phyloP scores from a whole-genome alignment of 495 filamentous ascomycete genomes.

The Aspergillus coremiiformis region DNA sequence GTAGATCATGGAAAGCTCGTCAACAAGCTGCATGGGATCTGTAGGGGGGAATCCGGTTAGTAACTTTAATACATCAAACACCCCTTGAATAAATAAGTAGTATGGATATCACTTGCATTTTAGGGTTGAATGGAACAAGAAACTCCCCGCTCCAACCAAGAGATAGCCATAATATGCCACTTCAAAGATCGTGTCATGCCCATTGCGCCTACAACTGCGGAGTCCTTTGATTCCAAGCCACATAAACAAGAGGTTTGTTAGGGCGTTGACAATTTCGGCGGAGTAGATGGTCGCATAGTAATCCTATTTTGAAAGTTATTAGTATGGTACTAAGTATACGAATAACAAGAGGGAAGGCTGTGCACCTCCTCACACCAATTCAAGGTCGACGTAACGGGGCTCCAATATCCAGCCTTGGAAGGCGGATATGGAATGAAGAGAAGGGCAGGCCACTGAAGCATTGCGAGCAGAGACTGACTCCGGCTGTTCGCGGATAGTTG shows the following conservation, averaged over 20 bases:
- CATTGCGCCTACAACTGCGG: slow-evolving; percentile 57
- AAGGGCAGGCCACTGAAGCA: slow-evolving; percentile 30
- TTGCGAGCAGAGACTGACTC: slow-evolving; percentile 12
- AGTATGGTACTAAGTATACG: background rate
- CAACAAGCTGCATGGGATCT: slow-evolving; percentile 97
- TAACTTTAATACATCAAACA: background rate
- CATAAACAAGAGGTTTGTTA: slow-evolving; percentile 79
- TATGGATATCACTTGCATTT: slow-evolving; percentile 52
- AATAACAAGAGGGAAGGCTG: background rate
- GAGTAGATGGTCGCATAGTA: slow-evolving; percentile 56
- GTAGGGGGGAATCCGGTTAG: slow-evolving; percentile 14
- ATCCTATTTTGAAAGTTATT: slow-evolving; percentile 29
- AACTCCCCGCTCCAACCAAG: slow-evolving; percentile 72
- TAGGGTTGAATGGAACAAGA: slow-evolving; percentile 73
- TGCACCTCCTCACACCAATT: slow-evolving; percentile 92
- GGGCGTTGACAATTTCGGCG: slow-evolving; percentile 60
- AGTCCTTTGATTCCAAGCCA: slow-evolving; percentile 66
- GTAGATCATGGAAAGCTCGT: slow-evolving; percentile 97
- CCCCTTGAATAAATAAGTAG: background rate
- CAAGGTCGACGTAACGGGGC: slow-evolving; percentile 76
- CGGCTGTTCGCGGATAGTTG: slow-evolving; percentile 3
- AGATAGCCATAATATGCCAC: slow-evolving; percentile 68
- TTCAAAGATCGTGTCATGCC: slow-evolving; percentile 66
- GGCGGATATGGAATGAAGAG: slow-evolving; percentile 65
- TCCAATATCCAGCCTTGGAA: slow-evolving; percentile 65